These are phyloP conservation scores for Quercus dentata DNA, from an alignment of 306 rosid species.

Conservation along the genomic window DNA sequence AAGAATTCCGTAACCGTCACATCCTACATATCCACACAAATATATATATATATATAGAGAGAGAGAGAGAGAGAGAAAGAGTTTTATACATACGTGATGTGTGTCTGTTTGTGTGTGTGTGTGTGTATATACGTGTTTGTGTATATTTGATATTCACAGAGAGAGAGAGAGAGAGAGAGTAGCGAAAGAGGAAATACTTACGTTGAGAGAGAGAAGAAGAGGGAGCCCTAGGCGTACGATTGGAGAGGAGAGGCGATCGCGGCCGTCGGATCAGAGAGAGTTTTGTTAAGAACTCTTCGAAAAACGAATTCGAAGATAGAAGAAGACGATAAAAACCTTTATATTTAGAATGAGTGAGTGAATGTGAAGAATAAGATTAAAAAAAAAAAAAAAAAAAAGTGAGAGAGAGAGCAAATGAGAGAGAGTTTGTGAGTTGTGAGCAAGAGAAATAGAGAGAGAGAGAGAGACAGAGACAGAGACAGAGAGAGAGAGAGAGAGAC, in stretches of 20 bases:
- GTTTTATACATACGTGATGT: not conserved
- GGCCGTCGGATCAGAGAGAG: constrained; percentile 69
- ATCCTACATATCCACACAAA: no score
- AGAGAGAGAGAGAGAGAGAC: not conserved
- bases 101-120: not conserved
- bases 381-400: rapidly evolving
- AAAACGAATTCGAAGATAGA: no score
- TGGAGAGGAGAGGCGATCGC: constrained; percentile 55
- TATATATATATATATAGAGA: no score
- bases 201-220: constrained; percentile 65
- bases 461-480: not conserved
- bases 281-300: no score
- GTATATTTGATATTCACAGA: no score
- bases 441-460: not conserved
- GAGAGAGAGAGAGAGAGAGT: constrained; percentile 11
- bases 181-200: constrained; percentile 30
- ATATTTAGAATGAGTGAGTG: no score
- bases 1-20: no score
- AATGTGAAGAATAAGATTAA: no score
- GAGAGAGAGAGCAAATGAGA: no score
- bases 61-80: no score
- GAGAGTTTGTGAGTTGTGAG: no score
- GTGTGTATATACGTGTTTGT: not conserved
- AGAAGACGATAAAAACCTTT: no score
- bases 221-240: constrained; percentile 64